Evolutionary conservation across 805 yeast genomes (phyloP), one percentile per base, ranked within the genome.

Genomic region (Candida pseudofarinosa): DNA sequence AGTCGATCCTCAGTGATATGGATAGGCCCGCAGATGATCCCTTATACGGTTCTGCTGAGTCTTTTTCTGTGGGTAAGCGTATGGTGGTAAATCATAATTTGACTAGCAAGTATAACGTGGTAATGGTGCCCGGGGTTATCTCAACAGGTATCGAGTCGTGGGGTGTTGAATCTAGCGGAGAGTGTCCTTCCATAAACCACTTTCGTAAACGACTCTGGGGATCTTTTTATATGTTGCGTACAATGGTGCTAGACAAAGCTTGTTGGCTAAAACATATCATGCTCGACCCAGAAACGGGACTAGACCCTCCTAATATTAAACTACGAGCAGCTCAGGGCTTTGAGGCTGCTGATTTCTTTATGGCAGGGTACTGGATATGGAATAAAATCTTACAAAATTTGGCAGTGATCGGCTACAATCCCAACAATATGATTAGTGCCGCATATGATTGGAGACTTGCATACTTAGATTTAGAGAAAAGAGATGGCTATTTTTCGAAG

Each of bases 291-390:
- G 81, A 80, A 43, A 93, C 98, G 0, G 99, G 99, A 0, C 67
- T 93, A 19, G 99, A 93, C 60, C 99, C 99, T 0, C 84, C 85
- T 1, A 77, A 85, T 41, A 76, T 87, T 52, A 84, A 74, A 52
- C 59, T 93, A 19, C 71, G 99, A 43, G 95, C 98, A 0, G 91
- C 97, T 0, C 96, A 87, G 60, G 99, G 99, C 0, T 87, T 93
- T 60, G 97, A 90, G 54, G 93, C 97, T 1, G 93, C 97, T 0
- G 99, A 93, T 64, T 93, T 88, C 63, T 93, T 93, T 56, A 81
- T 93, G 63, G 87, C 97, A 3, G 99, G 99, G 0, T 93, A 93
- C 62, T 93, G 99, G 99, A 88, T 93, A 55, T 93, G 99, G 99
- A 88, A 88, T 60, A 93, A 93, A 60, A 79, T 93, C 40, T 71